Evolutionary conservation across 768 basidiomycete species (phyloP), one percentile per base, ranked within the genome.

Genomic region (Calocybe cyanea): DNA sequence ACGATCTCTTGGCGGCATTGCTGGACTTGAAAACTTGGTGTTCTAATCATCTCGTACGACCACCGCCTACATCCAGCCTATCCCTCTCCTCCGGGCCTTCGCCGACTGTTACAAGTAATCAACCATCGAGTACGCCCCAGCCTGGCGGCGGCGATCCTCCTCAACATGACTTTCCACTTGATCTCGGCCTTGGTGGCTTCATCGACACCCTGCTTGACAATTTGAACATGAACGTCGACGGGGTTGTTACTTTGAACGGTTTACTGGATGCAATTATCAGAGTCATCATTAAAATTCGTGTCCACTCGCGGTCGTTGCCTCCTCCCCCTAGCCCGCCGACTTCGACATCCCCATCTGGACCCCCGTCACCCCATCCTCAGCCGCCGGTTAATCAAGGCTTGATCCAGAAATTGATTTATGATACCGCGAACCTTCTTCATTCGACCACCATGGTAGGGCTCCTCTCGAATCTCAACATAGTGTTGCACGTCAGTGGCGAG

Each of bases 21-120:
- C 18, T 51, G 39, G 40, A 30, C 24, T 11, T 48, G 37, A 49
- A 49, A 25, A 24, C 17, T 25, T 56, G 52, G 52, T 56, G 55
- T 21, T 20, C 44, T 11, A 13, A 25, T 14, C 44, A 56, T 23
- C 45, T 50, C 5, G 45, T 50, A n/a, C 35, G 23, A 18, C 13
- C 15, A 4, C n/a, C 18, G 21, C 18, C 32, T 32, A 25, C 38
- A 32, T 19, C 14, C 11, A 23, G 17, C 38, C 14, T 17, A 6
- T 24, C 20, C 23, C 15, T 13, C 21, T 32, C 32, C 32, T 20
- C 35, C 4, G 21, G 21, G 7, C 40, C 25, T 20, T 10, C 34
- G 3, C 33, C 39, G 18, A 20, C 15, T 24, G n/a, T 24, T 24
- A 40, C 40, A 24, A 25, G 14, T 13, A 14, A 7, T 3, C 9